A percentile compares a stretch with the other conserved stretches of the same genome.
Evolutionary conservation across 331 rosid genomes (phyloP).

Genomic region (Malus hybrid): DNA sequence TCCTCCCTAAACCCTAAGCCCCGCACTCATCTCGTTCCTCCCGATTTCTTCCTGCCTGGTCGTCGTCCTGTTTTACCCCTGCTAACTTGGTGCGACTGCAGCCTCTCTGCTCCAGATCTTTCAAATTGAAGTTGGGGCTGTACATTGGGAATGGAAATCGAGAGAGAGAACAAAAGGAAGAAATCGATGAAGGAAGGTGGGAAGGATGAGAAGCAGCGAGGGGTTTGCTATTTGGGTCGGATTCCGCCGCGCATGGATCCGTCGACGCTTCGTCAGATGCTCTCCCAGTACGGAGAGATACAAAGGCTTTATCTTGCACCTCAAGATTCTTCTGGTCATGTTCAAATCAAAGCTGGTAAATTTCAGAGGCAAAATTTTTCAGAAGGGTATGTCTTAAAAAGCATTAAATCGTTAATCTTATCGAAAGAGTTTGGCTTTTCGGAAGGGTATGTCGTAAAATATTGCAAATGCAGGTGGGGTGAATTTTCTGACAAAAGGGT

Average conservation of each 20-base stretch:
- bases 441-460: slow-evolving; percentile 48
- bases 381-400: slow-evolving; percentile 50
- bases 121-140: not conserved
- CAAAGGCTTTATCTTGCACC: slow-evolving; percentile 67
- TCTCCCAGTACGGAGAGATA: slow-evolving; percentile 68
- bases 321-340: slow-evolving; percentile 40
- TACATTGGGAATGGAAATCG: not conserved
- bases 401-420: not conserved
- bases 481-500: slow-evolving; percentile 66
- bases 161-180: not conserved
- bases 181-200: slow-evolving; percentile 26
- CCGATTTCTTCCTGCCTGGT: too few species aligned
- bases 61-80: too few species aligned
- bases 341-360: slow-evolving; percentile 33
- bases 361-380: slow-evolving; percentile 43
- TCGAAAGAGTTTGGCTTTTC: slow-evolving; percentile 14
- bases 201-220: slow-evolving; percentile 46
- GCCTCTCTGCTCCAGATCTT: too few species aligned
- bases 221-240: slow-evolving; percentile 79
- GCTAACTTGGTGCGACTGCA: too few species aligned
- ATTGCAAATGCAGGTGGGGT: slow-evolving; percentile 62
- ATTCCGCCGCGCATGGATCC: slow-evolving; percentile 93
- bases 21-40: too few species aligned
- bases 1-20: too few species aligned
- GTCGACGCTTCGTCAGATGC: slow-evolving; percentile 54